Conservation (phyloP, 2,329 filamentous ascomycete genomes). For the Nothophaeocryptopus gaeumannii region DNA sequence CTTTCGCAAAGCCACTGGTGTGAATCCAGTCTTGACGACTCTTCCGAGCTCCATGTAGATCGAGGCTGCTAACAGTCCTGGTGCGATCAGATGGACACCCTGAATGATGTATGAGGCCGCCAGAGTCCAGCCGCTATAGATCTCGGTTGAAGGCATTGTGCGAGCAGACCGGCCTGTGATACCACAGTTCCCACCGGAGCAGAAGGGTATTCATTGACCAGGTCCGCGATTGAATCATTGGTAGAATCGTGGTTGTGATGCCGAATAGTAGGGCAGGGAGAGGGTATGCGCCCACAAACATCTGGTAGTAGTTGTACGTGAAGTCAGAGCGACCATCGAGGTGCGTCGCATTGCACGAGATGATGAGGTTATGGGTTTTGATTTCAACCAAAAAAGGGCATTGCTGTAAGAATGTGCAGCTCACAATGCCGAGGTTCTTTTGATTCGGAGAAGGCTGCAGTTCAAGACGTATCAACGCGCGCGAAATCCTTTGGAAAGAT, state of each 20-base stretch:
- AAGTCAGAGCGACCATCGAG: too few species aligned
- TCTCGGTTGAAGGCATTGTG: conserved; percentile 41
- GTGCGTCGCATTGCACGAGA: too few species aligned
- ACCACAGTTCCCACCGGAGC: conserved; percentile 52
- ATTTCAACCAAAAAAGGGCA: too few species aligned
- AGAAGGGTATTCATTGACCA: conserved; percentile 52
- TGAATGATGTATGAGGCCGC: conserved; percentile 42
- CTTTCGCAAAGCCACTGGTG: too few species aligned
- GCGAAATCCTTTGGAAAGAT: too few species aligned
- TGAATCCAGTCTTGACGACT: conserved; percentile 39
- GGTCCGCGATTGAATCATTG: conserved; percentile 40
- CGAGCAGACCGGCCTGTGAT: conserved; percentile 53
- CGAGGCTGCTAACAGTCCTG: conserved; percentile 49
- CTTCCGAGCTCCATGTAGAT: conserved; percentile 51
- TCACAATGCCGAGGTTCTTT: too few species aligned
- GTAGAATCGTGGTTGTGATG: conserved; percentile 28
- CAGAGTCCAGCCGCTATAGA: conserved; percentile 41
- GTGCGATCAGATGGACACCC: conserved; percentile 46
- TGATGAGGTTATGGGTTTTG: too few species aligned
- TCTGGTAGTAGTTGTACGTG: too few species aligned
- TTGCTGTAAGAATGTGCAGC: too few species aligned
- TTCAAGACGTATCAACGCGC: too few species aligned
- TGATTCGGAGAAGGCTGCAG: too few species aligned
- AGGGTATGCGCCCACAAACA: too few species aligned
- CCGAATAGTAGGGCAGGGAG: conserved; percentile 25